Evolutionary conservation across 345 rosid genomes (phyloP), one percentile per base, ranked within the genome.

Genomic region (Pugionium cornutum): DNA sequence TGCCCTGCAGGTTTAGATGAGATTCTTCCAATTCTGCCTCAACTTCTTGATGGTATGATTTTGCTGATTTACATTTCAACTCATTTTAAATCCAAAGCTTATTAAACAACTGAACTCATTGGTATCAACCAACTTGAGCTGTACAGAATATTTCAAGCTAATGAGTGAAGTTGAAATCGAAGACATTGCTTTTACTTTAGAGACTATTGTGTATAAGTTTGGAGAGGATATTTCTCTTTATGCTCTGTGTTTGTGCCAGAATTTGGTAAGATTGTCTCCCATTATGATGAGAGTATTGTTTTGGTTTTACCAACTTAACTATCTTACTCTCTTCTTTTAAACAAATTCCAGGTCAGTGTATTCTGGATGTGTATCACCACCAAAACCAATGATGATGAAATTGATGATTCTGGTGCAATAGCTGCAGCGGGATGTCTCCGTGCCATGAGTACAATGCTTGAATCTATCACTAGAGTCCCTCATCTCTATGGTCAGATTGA

Each of bases 141-240:
- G 9, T 82, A 74, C 83, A 94, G 99, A 94, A 81, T 86, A 89
- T 79, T 94, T 94, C 69, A 94, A 88, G 76, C 89, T 94, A 43
- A 94, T 94, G 97, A 86, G 88, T 77, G 97, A 94, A 83, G 97
- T 94, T 32, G 99, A 90, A 77, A 94, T 90, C 77, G 99, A 94
- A 86, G 97, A 91, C 74, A 83, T 91, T 69, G 97, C 90, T 37
- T 91, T 88, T 73, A 91, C 97, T 43, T 63, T 91, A 78, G 97
- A 91, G 75, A 91, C 94, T 64, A 83, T 91, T 33, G 97, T 91
- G 41, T 94, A 88, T 81, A 91, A 85, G 78, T 91, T 91, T 80
- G 97, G 97, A 5, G 97, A 91, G 72, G 97, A 91, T 79, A 91
- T 91, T 85, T 88, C 94, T 52, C 97, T 96, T 25, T 91, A 83